Evolutionary conservation across 73 alveolate genomes (phyloP), one percentile per base, ranked within the genome.

Genomic region (Strombidium stylifer): DNA sequence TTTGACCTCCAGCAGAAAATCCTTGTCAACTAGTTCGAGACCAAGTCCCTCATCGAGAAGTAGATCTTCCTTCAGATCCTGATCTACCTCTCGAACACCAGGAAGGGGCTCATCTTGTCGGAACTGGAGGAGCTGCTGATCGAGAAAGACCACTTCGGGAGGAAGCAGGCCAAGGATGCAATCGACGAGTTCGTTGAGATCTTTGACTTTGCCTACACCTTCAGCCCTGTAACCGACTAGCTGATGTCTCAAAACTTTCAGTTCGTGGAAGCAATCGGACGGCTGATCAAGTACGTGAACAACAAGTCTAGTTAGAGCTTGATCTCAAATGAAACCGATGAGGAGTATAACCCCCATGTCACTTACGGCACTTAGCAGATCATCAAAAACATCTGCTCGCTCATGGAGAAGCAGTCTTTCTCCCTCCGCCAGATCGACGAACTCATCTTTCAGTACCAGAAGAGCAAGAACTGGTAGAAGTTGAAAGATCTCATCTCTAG

Each of bases 351-450:
- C n/a, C n/a, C n/a, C n/a, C n/a, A n/a, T n/a, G n/a, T n/a, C n/a
- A n/a, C n/a, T n/a, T n/a, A n/a, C n/a, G n/a, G n/a, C n/a, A n/a
- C n/a, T n/a, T n/a, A n/a, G n/a, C n/a, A n/a, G n/a, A n/a, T n/a
- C n/a, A n/a, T n/a, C 42, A 32, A 51, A 15, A 54, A 68, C 20
- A 37, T 78, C 37, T 18, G 61, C 6, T 21, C 27, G 27, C 56
- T 70, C 37, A 66, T 78, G 0, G 90, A 78, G 35, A 73, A 58
- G 36, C 59, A 78, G 26, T 16, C 31, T 0, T 62, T 78, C 26
- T 52, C 81, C 6, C 37, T 54, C 28, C 72, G 90, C 46, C 40
- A 70, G 24, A 40, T 69, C 0, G 82, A 78, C 45, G 90, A 78
- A 44, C 73, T 78, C 0, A 21, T 59, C 32, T 74, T 31, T 49